Evolutionary conservation across 129 eudicot species (phyloP), one percentile per base, ranked within the genome.

Genomic region (Calendula officinalis): DNA sequence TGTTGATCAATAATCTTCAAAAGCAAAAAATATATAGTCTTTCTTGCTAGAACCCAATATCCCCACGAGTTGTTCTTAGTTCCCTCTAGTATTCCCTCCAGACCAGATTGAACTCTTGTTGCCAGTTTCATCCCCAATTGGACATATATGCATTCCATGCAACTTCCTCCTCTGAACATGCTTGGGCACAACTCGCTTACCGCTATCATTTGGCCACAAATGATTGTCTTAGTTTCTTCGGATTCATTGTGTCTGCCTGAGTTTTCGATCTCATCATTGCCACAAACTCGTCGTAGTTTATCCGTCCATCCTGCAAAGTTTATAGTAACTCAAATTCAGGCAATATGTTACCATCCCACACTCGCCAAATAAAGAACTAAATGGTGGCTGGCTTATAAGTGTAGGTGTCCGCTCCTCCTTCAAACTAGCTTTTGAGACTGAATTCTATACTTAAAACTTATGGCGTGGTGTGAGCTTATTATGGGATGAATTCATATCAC

Each of bases 191-290:
- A 65, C 56, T 36, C 3, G 14, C 43, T 55, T 1, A 30, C 22
- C 17, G 14, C 44, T 42, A 60, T 32, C 42, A 55, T 61, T 58
- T 65, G 27, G 75, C 54, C 9, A 76, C 67, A 35, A 75, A 86
- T 10, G 82, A 78, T 17, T 82, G 81, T 62, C 97, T 76, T 35
- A 85, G 70, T 66, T 83, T 82, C 79, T 73, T 85, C 17, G 82
- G 87, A 66, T 80, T 78, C 36, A 78, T 62, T 64, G 79, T 72
- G 71, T 58, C 81, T 46, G 80, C 89, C 14, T 90, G 89, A 8
- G 87, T 95, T 91, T 75, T 91, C 78, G 66, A 53, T 77, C 73
- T 91, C 98, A 91, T 91, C 96, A 91, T 91, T 51, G 96, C 96
- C 56, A 78, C 95, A 72, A 91, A 91, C 60, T 91, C 98, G 2